phyloP scores from a whole-genome alignment of 2,329 filamentous ascomycete species.

The Exophiala calicioides region DNA sequence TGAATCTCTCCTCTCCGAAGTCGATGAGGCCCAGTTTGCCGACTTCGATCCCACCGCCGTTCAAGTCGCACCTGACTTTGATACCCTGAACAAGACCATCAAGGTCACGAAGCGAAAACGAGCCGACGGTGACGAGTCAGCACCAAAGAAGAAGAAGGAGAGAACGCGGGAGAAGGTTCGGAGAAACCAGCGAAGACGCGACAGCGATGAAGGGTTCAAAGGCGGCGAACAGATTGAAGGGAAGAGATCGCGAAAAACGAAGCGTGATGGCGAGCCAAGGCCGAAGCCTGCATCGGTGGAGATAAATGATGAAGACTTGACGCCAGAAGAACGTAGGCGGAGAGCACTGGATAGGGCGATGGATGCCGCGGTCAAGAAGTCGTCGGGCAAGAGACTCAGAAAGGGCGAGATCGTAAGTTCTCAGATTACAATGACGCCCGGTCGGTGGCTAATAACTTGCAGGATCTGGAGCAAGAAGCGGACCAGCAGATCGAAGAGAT shows the following conservation, averaged over 20 bases:
- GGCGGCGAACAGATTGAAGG: conserved; percentile 57
- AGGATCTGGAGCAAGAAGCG: conserved; percentile 88
- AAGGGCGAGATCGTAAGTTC: conserved; percentile 80
- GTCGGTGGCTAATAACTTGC: conserved; percentile 26
- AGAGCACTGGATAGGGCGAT: conserved; percentile 83
- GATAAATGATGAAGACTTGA: conserved; percentile 74
- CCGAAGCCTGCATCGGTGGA: conserved; percentile 55
- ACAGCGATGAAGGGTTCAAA: conserved; percentile 53
- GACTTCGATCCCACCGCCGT: conserved; percentile 64
- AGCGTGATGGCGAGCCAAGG: conserved; percentile 53
- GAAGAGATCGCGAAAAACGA: conserved; percentile 54
- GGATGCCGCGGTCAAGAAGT: conserved; percentile 83
- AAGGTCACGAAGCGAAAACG: conserved; percentile 67
- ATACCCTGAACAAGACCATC: conserved; percentile 58
- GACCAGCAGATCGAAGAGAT: conserved; percentile 88
- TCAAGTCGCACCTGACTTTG: conserved; percentile 62
- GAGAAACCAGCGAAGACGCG: conserved; percentile 61
- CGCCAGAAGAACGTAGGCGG: conserved; percentile 69
- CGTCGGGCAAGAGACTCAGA: conserved; percentile 69
- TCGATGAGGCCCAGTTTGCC: conserved; percentile 66
- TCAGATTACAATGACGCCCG: not conserved
- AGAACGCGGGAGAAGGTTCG: conserved; percentile 56
- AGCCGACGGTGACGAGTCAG: conserved; percentile 60
- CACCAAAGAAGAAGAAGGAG: conserved; percentile 69
- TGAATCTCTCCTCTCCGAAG: conserved; percentile 64